Conservation (phyloP, 148 eudicot species). For the Vaccinium vitisidaea region DNA sequence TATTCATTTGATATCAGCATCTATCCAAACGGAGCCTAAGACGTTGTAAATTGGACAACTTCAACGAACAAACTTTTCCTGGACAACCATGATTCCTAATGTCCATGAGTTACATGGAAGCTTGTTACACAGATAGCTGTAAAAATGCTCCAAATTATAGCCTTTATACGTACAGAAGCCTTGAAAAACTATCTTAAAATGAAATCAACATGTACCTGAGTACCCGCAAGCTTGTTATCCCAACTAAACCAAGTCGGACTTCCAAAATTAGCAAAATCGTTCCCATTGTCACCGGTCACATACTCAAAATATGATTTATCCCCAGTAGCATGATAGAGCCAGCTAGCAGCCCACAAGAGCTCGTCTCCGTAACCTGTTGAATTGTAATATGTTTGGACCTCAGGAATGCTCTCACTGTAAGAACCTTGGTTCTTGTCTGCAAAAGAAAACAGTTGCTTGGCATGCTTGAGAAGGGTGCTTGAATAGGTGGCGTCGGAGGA, state of each 20-base stretch:
- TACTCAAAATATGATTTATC: constrained; percentile 55
- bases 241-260: constrained; percentile 93
- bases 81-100: neutral
- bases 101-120: too few relatives aligned
- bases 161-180: neutral
- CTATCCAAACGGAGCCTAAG: too few relatives aligned
- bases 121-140: too few relatives aligned
- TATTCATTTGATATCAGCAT: neutral
- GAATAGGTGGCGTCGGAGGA: constrained; percentile 56
- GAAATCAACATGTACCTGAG: constrained; percentile 49
- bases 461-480: constrained; percentile 63
- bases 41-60: too few relatives aligned
- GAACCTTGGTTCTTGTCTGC: constrained; percentile 64
- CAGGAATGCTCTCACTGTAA: constrained; percentile 73
- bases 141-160: neutral
- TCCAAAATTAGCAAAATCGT: constrained; percentile 64
- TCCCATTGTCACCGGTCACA: constrained; percentile 61
- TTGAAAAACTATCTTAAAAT: neutral
- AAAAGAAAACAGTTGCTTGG: constrained; percentile 64
- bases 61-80: neutral
- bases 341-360: constrained; percentile 94
- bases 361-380: constrained; percentile 90
- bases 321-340: constrained; percentile 91
- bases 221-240: constrained; percentile 90
- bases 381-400: constrained; percentile 69